Evolutionary conservation across 148 eudicot genomes (phyloP).

Genomic region (Rhododendron williamsianum): DNA sequence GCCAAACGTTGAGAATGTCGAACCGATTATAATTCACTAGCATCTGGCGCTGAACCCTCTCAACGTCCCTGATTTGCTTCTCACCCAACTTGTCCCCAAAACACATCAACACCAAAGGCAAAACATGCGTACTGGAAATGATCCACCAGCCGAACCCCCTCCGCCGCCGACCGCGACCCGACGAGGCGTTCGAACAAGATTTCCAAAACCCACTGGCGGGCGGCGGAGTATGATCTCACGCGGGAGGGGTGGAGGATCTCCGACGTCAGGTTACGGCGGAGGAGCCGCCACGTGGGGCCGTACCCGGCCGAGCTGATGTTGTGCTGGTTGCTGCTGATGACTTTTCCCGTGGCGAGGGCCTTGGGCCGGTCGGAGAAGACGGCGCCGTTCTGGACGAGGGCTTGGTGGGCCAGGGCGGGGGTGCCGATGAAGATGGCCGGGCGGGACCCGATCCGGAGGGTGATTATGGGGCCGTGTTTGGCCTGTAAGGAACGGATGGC

Average conservation of each 20-base stretch:
- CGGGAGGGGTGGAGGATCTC: constrained; percentile 57
- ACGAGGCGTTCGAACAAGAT: constrained; percentile 33
- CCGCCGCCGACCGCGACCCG: not conserved
- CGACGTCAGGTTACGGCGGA: constrained; percentile 54
- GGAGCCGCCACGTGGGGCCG: constrained; percentile 55
- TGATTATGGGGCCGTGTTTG: constrained; percentile 48
- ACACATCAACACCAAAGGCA: constrained; percentile 59
- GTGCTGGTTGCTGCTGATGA: constrained; percentile 12
- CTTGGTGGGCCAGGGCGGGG: constrained; percentile 48
- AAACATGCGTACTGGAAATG: constrained; percentile 65
- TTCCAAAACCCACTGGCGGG: constrained; percentile 46
- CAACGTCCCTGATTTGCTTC: constrained; percentile 33
- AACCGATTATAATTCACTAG: no score
- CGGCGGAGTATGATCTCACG: constrained; percentile 38
- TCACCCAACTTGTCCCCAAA: constrained; percentile 54
- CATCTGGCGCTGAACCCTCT: not conserved
- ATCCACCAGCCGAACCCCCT: constrained; percentile 35
- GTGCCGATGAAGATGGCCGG: constrained; percentile 34
- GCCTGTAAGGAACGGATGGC: constrained; percentile 27
- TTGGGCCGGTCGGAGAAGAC: constrained; percentile 59
- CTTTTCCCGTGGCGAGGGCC: not conserved
- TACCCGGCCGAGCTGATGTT: constrained; percentile 11
- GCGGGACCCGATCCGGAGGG: constrained; percentile 24
- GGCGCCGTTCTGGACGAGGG: constrained; percentile 59
- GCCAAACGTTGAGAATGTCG: no score